Evolutionary conservation across 352 stramenopile species (phyloP), one percentile per base, ranked within the genome.

Genomic region (Hyaloperonospora arabidopsidis): DNA sequence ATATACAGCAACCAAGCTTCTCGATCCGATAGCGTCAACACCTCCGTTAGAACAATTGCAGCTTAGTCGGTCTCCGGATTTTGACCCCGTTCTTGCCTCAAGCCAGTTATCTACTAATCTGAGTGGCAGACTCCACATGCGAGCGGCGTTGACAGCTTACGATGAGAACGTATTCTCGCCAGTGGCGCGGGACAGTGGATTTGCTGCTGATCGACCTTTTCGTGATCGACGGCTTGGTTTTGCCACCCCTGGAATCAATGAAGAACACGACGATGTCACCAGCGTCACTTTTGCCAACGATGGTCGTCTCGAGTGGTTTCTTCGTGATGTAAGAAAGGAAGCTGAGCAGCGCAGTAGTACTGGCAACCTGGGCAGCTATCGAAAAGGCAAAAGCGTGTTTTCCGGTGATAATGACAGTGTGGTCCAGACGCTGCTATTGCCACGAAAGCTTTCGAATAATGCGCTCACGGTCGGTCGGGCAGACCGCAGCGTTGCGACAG

Each of bases 91-190:
- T 18, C 40, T 57, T 15, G 54, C 57, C 8, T 65, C 57, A 10
- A 61, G 57, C 46, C 38, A 52, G 35, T 65, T 52, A 12, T 23
- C 63, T 15, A 67, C 51, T 13, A 64, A 65, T 19, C 41, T 84
- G 11, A 74, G 59, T 43, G 45, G 67, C 6, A 71, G 66, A 46
- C 45, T 83, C 1, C 49, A 82, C 13, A 57, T 61, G 0, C 57
- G 67, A 23, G 73, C 81, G 43, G 67, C 66, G 21, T 52, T 88
- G 11, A 55, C 76, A 34, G 72, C 83, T 39, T 90, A 90, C 41
- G 80, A 90, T 41, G 77, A 70, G 2, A 73, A 67, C 12, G 80
- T 90, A 1, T 90, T 90, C 43, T 51, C 49, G 0, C 61, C 57
- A 21, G 32, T 60, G 11, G n/a, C 49, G 5, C 40, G 47, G 14